Base-by-base conservation (phyloP, 2,329 filamentous ascomycete species). In the Pseudocercospora ulei region DNA sequence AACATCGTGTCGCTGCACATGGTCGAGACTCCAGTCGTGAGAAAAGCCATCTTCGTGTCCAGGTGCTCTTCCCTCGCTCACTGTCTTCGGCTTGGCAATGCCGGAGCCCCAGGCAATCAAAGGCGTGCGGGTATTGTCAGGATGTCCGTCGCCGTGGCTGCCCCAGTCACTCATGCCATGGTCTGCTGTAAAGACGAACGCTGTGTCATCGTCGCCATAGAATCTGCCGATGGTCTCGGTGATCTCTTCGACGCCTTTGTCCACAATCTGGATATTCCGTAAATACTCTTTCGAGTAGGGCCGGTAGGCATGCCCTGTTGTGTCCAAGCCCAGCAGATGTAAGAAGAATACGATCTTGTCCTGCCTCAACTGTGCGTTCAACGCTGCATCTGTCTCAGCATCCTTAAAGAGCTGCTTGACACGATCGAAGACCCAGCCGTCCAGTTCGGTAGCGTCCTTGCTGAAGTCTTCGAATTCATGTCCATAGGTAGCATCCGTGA, bases 81-180 rank as follows among this genome's bases (percentile, higher is more conserved):
- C 64, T 5, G 59, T 64, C 33, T 77, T 66, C 1, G 90, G 90
- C 48, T 73, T 72, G 2, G 86, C 85, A 24, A 96, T 75, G 5
- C 90, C 90, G 38, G 90, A 85, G 7, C 90, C 90, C 90, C 90
- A 98, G 2, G 74, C 78, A 50, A 98, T 83, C 19, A 98, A 67
- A 1, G 90, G 90, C 0, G 90, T 98, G 35, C 90, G 76, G 2
- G 90, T 98, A 55, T 96, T 98, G 61, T 98, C 83, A 0, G 90
- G 90, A 62, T 98, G 87, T 5, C 90, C 90, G 60, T 98, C 90
- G 23, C 92, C 92, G 60, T 98, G 92, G 53, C 87, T 96, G n/a
- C 92, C 90, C 80, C 82, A 95, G 62, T 98, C 90, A 56, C 85
- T 96, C 90, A 98, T 98, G 11, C 90, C 90, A 61, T 98, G 90